Evolutionary conservation across 148 eudicot species (phyloP), one percentile per base, ranked within the genome.

Genomic region (Chenopodium album): DNA sequence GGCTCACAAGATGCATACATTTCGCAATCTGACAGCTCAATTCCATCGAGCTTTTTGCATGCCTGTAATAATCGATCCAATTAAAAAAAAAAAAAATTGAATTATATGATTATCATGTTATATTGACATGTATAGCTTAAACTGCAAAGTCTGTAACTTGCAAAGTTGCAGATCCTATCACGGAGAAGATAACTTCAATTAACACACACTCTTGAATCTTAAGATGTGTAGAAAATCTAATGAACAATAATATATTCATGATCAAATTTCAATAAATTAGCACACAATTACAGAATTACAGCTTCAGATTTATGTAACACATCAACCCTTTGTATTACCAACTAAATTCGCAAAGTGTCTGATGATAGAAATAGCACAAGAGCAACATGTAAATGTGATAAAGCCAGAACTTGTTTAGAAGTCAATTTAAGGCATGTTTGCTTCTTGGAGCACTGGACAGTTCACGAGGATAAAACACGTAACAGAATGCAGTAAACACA

Each of bases 1-100:
- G 94, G 95, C 81, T 94, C 98, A 70, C 98, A 94, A 23, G 98
- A 94, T 41, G 98, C 98, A 75, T 87, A 94, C 54, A 94, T 90
- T 90, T 94, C 95, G 77, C 98, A 94, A 85, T 94, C 92, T 9
- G 94, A 89, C 9, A 94, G 93, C 85, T 90, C 91, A 73, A 92
- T 82, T 75, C 86, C 87, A 78, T 92, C 86, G 37, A 93, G 92
- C 89, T 89, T 93, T 71, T 88, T 92, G 64, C 98, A 93, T 78
- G 98, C 98, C 98, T 93, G 94, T 79, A 76, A 78, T 14, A 14
- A 70, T 20, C 66, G 8, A 62, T 22, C 26, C 2, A 8, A 23
- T 62, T 62, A n/a, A 26, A 26, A 7, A 20, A 20, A 62, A 20
- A 20, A 0, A 26, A 26, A 26, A 26, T 0, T 22, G 2, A 62